Conservation (phyloP, 495 filamentous ascomycete species). For the Xylaria longipes region DNA sequence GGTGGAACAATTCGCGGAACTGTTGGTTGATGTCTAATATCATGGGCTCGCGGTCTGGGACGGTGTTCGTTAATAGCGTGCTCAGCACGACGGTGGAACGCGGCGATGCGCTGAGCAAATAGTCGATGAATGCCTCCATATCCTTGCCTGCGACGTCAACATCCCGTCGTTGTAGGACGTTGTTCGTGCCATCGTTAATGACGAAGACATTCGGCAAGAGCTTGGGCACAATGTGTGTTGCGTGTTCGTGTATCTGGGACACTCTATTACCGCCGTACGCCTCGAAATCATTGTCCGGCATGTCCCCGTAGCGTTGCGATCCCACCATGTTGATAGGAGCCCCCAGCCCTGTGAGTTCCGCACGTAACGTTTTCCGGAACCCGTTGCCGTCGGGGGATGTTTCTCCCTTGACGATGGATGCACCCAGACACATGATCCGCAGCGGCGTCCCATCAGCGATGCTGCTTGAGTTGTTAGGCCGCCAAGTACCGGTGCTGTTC, state of each 20-base stretch:
- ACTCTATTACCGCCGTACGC: conserved; percentile 47
- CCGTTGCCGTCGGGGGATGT: conserved; percentile 57
- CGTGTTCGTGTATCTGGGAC: conserved; percentile 43
- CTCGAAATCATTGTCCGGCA: conserved; percentile 48
- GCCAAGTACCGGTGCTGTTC: conserved; percentile 29
- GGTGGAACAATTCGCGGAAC: conserved; percentile 36
- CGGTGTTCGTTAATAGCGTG: conserved; percentile 42
- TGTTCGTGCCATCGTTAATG: conserved; percentile 51
- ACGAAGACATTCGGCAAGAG: conserved; percentile 48
- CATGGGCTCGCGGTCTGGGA: conserved; percentile 43
- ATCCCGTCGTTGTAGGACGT: conserved; percentile 37
- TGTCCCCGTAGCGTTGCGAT: conserved; percentile 42
- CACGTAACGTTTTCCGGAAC: conserved; percentile 57
- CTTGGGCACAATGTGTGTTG: conserved; percentile 37
- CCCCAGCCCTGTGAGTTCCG: conserved; percentile 39
- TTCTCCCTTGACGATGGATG: conserved; percentile 63
- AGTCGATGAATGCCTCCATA: conserved; percentile 40
- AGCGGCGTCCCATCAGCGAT: conserved; percentile 43
- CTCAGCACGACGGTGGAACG: conserved; percentile 38
- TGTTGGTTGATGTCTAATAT: conserved; percentile 46
- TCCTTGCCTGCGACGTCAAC: conserved; percentile 40
- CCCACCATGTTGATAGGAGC: conserved; percentile 47
- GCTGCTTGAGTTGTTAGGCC: conserved; percentile 35
- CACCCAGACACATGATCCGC: conserved; percentile 61
- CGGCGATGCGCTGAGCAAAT: conserved; percentile 32